Base-by-base conservation (phyloP, 169 alveolate species). In the Pseudocohnilembus persalinus region DNA sequence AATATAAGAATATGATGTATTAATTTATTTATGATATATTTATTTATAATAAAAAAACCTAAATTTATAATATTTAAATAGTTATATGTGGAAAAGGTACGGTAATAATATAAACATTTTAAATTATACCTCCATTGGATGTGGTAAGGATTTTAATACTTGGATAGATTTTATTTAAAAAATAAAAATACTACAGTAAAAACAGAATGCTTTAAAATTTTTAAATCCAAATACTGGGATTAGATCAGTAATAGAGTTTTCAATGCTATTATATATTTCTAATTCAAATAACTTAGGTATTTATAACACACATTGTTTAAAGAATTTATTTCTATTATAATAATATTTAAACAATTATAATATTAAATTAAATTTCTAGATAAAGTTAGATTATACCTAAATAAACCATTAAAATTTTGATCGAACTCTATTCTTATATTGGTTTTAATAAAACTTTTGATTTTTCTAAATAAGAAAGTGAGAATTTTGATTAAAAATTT, bases 121-220 rank as follows among this genome's bases (percentile, higher is more conserved):
- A 34, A 79, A 64, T 49, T 79, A 29, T 79, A 79, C 16, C 63
- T 79, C 32, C 84, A 79, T 29, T 79, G 84, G 84, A 33, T 79
- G 63, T 64, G 64, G 4, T 30, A 72, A n/a, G 76, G 34, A 1
- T 79, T 79, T 72, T 79, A 79, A 25, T 79, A 79, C 31, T 72
- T 79, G 11, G 84, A 79, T 29, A 35, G 64, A 11, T 79, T 79
- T 72, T 79, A 35, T 63, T 79, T 79, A 31, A 79, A 79, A 63
- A 79, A 79, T 29, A 79, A 79, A 49, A 79, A 26, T 79, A 35
- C 76, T 35, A 79, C 35, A 29, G 31, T 79, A 26, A 68, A 79
- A 28, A 33, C 31, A 11, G 84, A 79, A 79, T 74, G 76, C 0
- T 79, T 79, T 79, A 79, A 79, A 72, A 49, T 49, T 25, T 79